Evolutionary conservation across 73 alveolate species (phyloP).

Genomic region (Symbiodinium pilosum): DNA sequence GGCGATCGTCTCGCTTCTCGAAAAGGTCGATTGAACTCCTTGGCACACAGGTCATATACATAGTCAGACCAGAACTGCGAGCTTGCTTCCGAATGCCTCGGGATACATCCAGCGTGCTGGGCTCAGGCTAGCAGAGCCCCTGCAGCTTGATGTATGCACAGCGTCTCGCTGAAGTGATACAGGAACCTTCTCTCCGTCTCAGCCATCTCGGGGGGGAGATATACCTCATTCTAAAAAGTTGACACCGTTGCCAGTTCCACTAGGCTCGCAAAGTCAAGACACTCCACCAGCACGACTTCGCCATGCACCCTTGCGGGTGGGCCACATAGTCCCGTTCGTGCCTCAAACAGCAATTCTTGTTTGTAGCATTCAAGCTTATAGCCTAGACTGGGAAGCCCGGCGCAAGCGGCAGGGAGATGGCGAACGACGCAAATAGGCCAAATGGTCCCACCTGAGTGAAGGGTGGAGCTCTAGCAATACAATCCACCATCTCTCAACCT

Average conservation of each 20-base stretch:
- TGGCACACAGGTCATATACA: not conserved
- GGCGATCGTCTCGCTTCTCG: constrained; percentile 78
- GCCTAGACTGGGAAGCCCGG: not conserved
- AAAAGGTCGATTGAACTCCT: not conserved
- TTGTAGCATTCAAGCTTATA: no score
- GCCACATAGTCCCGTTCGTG: constrained; percentile 88
- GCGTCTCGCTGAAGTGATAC: no score
- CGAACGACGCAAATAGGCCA: constrained; percentile 75
- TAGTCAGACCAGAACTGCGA: not conserved
- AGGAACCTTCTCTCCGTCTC: not conserved
- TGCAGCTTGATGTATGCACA: not conserved
- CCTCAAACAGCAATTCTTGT: not conserved
- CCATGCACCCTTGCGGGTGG: constrained; percentile 92
- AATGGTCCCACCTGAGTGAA: constrained; percentile 69
- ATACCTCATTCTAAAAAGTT: no score
- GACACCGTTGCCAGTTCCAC: no score
- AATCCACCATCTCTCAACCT: not conserved
- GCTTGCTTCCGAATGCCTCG: not conserved
- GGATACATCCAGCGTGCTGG: constrained; percentile 87
- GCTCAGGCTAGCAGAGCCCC: constrained; percentile 50
- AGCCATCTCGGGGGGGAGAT: not conserved
- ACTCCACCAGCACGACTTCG: constrained; percentile 86
- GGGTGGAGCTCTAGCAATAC: not conserved
- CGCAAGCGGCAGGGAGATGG: constrained; percentile 89
- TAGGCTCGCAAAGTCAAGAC: no score